A percentile compares a stretch with the other conserved stretches of the same genome.
phyloP scores from a whole-genome alignment of 2,329 filamentous ascomycete genomes.

The Sclerotinia trifoliorum region DNA sequence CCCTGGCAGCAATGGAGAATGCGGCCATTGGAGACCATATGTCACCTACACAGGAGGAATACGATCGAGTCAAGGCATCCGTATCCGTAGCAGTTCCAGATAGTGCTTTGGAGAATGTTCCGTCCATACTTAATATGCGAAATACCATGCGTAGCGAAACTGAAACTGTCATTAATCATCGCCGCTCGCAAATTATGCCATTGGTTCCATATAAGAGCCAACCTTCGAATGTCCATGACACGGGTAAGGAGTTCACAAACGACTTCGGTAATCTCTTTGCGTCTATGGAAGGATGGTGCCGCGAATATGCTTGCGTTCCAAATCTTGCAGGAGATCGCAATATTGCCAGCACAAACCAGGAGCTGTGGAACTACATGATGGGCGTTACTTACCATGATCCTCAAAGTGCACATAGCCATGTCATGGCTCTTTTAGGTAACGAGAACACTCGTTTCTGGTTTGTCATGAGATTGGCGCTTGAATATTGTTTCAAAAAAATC shows the following conservation, averaged over 20 bases:
- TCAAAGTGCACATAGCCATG: constrained; percentile 40
- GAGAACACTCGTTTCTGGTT: constrained; percentile 40
- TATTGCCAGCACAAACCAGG: constrained; percentile 31
- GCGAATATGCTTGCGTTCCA: neutral
- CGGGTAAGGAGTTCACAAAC: constrained; percentile 2
- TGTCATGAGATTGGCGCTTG: constrained; percentile 43
- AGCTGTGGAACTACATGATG: constrained; percentile 44
- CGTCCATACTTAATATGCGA: neutral
- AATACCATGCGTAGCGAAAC: neutral
- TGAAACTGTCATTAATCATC: neutral
- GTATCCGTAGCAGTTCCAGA: constrained; percentile 10
- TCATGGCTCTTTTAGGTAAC: constrained; percentile 41
- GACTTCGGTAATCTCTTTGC: constrained; percentile 16
- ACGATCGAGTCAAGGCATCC: constrained; percentile 3
- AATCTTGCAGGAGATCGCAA: constrained; percentile 25
- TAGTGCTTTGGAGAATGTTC: neutral
- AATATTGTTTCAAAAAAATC: constrained; percentile 42
- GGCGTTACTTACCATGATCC: constrained; percentile 35
- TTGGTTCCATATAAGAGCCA: constrained; percentile 3
- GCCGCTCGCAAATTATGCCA: neutral
- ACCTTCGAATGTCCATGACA: neutral
- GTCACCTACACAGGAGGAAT: neutral
- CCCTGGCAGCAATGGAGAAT: constrained; percentile 18
- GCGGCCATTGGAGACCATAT: neutral
- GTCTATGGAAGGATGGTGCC: constrained; percentile 17